Conservation (phyloP, 495 filamentous ascomycete genomes). For the Annulohypoxylon bovei region DNA sequence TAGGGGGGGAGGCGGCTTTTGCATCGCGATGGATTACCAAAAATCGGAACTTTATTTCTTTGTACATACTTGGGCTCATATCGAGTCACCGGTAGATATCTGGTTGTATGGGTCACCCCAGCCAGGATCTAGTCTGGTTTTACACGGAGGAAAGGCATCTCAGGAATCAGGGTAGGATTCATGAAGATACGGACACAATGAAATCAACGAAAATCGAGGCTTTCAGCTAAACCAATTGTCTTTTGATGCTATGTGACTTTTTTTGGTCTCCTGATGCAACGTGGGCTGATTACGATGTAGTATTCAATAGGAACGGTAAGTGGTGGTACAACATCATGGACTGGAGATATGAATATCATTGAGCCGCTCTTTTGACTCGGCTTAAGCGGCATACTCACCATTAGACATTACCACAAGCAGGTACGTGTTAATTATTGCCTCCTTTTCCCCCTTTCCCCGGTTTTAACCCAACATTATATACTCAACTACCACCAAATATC, state of each 20-base stretch:
- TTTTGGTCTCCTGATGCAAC: not conserved
- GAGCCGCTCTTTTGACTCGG: not conserved
- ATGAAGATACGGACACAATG: conserved; percentile 35
- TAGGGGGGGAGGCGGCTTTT: conserved; percentile 11
- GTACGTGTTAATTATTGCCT: not conserved
- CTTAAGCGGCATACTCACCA: not conserved
- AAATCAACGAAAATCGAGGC: conserved; percentile 16
- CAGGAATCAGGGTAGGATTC: conserved; percentile 36
- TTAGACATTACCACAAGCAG: conserved; percentile 14
- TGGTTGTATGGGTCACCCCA: conserved; percentile 25
- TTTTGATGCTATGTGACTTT: not conserved
- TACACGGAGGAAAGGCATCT: conserved; percentile 30
- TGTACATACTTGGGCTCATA: conserved; percentile 36
- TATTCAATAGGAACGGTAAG: not conserved
- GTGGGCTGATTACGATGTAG: not conserved
- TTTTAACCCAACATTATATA: not conserved
- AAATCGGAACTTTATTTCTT: conserved; percentile 31
- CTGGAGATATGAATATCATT: not conserved
- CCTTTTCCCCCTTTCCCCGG: not conserved
- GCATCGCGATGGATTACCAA: conserved; percentile 34
- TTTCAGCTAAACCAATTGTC: not conserved
- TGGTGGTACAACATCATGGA: not conserved
- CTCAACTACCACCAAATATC: not conserved
- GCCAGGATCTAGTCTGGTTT: conserved; percentile 29
- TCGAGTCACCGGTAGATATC: conserved; percentile 30